Evolutionary conservation across 1,284 basidiomycete species (phyloP).

Genomic region (Ustilago trichophora): DNA sequence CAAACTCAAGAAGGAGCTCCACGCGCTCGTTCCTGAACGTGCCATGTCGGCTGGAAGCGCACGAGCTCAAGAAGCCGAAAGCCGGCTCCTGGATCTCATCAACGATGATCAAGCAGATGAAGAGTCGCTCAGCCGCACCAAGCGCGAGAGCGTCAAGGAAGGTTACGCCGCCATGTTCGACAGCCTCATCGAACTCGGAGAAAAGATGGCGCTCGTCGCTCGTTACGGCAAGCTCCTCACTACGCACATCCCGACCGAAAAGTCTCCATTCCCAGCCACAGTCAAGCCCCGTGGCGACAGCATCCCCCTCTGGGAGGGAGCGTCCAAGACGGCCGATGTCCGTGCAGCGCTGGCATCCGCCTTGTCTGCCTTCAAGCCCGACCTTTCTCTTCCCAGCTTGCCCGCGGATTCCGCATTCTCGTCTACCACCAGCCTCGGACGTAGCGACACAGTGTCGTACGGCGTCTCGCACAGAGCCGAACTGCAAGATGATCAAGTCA

Average conservation of each 20-base stretch:
- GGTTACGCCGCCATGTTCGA: constrained; percentile 54
- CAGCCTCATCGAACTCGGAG: constrained; percentile 59
- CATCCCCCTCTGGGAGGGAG: constrained; percentile 50
- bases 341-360: constrained; percentile 52
- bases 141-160: constrained; percentile 50
- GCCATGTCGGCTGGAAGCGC: constrained; percentile 28
- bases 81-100: constrained; percentile 42
- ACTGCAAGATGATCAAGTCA: constrained; percentile 18
- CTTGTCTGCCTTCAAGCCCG: constrained; percentile 34
- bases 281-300: constrained; percentile 22
- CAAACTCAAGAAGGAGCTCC: constrained; percentile 55
- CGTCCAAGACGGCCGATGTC: constrained; percentile 47
- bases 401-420: constrained; percentile 12
- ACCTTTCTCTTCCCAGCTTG: constrained; percentile 31
- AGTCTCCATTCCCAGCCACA: constrained; percentile 42
- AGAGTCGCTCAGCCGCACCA: constrained; percentile 47
- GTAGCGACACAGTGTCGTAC: constrained; percentile 41
- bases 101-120: constrained; percentile 53
- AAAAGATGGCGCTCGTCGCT: constrained; percentile 56
- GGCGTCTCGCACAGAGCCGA: constrained; percentile 37
- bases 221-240: constrained; percentile 58
- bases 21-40: constrained; percentile 50
- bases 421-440: constrained; percentile 19
- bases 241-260: constrained; percentile 44
- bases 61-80: constrained; percentile 36